Conservation (phyloP, 164 flowering plant genomes). For the Magnolia changhungtana region DNA sequence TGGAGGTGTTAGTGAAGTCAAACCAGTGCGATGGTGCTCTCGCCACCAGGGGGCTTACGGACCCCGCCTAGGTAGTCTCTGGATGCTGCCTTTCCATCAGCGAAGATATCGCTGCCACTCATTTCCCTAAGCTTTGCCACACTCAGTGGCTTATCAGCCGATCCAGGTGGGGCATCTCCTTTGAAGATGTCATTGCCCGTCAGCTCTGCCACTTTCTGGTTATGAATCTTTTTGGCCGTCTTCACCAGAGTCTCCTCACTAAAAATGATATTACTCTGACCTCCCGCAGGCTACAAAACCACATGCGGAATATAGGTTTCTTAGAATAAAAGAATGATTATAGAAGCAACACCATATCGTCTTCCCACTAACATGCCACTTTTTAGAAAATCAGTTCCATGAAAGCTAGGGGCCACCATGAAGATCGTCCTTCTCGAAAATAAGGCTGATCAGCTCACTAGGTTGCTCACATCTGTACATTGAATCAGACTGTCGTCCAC, state of each 20-base stretch:
- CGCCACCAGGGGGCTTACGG: conserved; percentile 98
- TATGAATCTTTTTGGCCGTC: conserved; percentile 75
- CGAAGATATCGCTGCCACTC: conserved; percentile 85
- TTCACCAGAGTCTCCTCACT: conserved; percentile 56
- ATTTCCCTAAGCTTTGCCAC: conserved; percentile 81
- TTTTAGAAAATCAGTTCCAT: neutral
- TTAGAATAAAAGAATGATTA: neutral
- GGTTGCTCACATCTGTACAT: neutral
- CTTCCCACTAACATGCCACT: neutral
- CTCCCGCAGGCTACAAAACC: conserved; percentile 47
- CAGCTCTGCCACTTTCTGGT: conserved; percentile 80
- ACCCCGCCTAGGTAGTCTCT: conserved; percentile 84
- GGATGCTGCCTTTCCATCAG: conserved; percentile 76
- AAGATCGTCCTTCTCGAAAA: neutral
- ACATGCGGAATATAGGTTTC: neutral
- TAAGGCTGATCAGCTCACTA: neutral
- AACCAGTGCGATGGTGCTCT: conserved; percentile 92
- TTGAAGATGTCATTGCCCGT: conserved; percentile 90
- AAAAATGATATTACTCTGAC: conserved; percentile 50
- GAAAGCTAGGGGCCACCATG: neutral
- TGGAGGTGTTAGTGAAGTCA: conserved; percentile 34
- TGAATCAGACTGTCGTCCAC: too few species aligned
- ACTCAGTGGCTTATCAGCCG: conserved; percentile 82
- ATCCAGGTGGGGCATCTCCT: conserved; percentile 67
- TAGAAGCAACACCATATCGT: neutral